A percentile compares a stretch with the other conserved stretches of the same genome.
phyloP scores from a whole-genome alignment of 139 green algal genomes.

The Volvox africanus region DNA sequence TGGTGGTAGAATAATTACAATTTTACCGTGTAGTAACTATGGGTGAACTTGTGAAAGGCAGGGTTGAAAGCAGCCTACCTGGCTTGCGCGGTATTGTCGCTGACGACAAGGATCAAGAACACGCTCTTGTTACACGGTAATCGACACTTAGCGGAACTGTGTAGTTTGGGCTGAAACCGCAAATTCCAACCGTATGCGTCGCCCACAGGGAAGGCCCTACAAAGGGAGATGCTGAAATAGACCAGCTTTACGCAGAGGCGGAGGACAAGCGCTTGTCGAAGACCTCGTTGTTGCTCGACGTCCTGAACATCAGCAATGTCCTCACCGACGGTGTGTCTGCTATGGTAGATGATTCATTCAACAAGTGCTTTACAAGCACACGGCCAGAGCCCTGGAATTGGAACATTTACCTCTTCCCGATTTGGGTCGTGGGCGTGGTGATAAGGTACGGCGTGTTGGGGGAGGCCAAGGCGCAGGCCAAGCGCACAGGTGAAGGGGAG shows the following conservation, averaged over 20 bases:
- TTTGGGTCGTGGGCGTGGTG: slow-evolving; percentile 81
- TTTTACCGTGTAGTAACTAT: neutral
- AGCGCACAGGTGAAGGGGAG: no score
- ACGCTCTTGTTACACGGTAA: slow-evolving; percentile 20
- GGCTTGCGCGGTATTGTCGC: neutral
- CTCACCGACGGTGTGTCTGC: slow-evolving; percentile 87
- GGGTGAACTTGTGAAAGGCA: neutral
- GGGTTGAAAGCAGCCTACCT: slow-evolving; percentile 2
- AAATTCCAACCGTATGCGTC: neutral
- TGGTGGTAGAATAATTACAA: neutral
- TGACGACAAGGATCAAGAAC: slow-evolving; percentile 30
- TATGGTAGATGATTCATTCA: slow-evolving; percentile 97
- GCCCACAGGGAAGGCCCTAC: slow-evolving; percentile 37
- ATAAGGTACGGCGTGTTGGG: slow-evolving; percentile 41
- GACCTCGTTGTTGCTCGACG: slow-evolving; percentile 61
- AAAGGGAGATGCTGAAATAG: slow-evolving; percentile 47
- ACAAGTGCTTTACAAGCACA: slow-evolving; percentile 89
- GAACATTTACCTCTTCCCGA: slow-evolving; percentile 97
- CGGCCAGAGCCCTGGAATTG: slow-evolving; percentile 95
- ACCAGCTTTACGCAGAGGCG: slow-evolving; percentile 45
- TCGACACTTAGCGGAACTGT: neutral
- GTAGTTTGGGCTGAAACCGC: neutral
- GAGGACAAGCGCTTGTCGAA: slow-evolving; percentile 51
- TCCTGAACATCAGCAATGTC: slow-evolving; percentile 87
- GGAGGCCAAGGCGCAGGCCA: neutral